Evolutionary conservation across 352 stramenopile species (phyloP), one percentile per base, ranked within the genome.

Genomic region (Pythium aphanidermatum): DNA sequence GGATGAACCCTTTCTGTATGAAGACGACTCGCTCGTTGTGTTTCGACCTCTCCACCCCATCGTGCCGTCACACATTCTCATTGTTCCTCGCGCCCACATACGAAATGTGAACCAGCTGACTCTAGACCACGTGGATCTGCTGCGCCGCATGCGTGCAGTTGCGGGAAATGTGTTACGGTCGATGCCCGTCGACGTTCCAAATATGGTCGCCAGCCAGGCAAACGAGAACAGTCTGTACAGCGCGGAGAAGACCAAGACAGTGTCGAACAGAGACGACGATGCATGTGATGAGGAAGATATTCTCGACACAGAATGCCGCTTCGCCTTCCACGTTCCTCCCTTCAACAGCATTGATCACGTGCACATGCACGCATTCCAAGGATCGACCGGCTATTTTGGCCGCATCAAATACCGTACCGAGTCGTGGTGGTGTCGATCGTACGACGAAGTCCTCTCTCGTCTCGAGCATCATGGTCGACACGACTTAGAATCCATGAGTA

Each of bases 391-490:
- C 9, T 78, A 72, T 36, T 74, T 83, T 24, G 75, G 75, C 19
- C 67, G 72, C 24, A 56, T 92, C 58, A 90, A 92, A 53, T 92
- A 90, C 60, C 63, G 68, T 23, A 90, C 81, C 27, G 58, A 85
- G 62, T 88, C 81, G 42, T 90, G 73, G 75, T 92, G 77, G 77
- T 90, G 77, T 59, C 74, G 74, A 46, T 89, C 75, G 28, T 89
- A 73, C 50, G 74, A 86, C 32, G 64, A 88, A 27, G 74, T 92
- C 1, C 51, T 87, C 29, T 35, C 51, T 5, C 65, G 58, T 7
- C 52, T 85, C 26, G 39, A 62, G 41, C 32, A 65, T 35, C 40
- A 35, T 11, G 31, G 23, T 17, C 38, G 44, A 7, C 23, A 37
- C 9, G n/a, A n/a, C n/a, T n/a, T n/a, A n/a, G n/a, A n/a, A n/a